phyloP scores from a whole-genome alignment of 371 early-diverging fungal species.

The Haplosporangium sp. region DNA sequence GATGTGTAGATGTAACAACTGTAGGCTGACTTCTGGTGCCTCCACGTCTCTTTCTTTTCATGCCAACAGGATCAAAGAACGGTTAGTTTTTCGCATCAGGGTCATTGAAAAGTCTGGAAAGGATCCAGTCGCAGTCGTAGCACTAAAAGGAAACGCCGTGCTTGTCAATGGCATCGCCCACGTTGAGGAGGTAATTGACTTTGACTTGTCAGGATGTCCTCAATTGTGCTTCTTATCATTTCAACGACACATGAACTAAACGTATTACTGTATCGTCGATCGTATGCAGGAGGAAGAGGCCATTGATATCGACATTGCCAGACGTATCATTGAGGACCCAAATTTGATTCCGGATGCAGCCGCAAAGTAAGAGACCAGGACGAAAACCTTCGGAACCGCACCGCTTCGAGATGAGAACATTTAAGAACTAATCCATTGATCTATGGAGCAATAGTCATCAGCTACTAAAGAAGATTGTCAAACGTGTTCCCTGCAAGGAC shows the following conservation, averaged over 20 bases:
- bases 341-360: conserved; percentile 31
- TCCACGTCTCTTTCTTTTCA: not conserved
- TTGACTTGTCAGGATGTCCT: no score
- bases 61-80: conserved; percentile 25
- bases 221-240: no score
- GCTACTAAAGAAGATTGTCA: conserved; percentile 43
- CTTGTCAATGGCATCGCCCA: conserved; percentile 42
- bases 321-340: conserved; percentile 33
- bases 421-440: no score
- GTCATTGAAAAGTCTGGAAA: conserved; percentile 32
- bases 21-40: no score
- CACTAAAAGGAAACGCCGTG: conserved; percentile 53
- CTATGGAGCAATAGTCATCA: conserved; percentile 18
- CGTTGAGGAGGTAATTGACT: conserved; percentile 31
- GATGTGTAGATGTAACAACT: no score
- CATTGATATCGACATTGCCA: conserved; percentile 25
- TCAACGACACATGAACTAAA: not conserved
- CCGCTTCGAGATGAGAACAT: no score
- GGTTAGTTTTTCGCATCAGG: conserved; percentile 48
- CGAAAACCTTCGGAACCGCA: no score
- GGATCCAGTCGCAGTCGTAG: conserved; percentile 36
- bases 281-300: conserved; percentile 28
- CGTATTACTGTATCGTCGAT: not conserved
- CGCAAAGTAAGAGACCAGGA: conserved; percentile 12
- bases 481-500: conserved; percentile 34